A percentile compares a stretch with the other conserved stretches of the same genome.
Evolutionary conservation across 108 stramenopile genomes (phyloP).

Genomic region (Fragilariopsis cylindrus): DNA sequence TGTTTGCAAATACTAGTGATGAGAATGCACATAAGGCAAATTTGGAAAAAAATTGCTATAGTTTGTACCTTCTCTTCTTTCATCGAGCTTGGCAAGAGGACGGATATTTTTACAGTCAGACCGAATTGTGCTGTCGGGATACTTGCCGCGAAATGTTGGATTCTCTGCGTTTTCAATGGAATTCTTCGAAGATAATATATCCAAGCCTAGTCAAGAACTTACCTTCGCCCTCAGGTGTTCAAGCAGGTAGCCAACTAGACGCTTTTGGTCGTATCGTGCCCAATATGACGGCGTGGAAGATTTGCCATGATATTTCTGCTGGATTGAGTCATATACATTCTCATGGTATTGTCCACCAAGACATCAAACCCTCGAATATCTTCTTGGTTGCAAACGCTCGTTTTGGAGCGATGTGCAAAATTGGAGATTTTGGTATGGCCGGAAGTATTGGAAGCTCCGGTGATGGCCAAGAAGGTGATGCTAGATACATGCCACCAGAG

Average conservation of each 20-base stretch:
- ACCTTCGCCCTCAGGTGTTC: slow-evolving; percentile 8
- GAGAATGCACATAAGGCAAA: background rate
- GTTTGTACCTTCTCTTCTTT: slow-evolving; percentile 80
- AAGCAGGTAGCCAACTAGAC: slow-evolving; percentile 23
- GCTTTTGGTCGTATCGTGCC: slow-evolving; percentile 56
- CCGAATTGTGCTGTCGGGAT: slow-evolving; percentile 81
- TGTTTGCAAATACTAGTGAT: slow-evolving; percentile 15
- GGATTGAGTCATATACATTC: slow-evolving; percentile 82
- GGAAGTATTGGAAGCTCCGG: slow-evolving; percentile 67
- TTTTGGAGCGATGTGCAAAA: slow-evolving; percentile 81
- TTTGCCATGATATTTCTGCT: slow-evolving; percentile 79
- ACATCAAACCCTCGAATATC: slow-evolving; percentile 88
- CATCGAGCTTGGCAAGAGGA: slow-evolving; percentile 85
- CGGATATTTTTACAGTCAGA: slow-evolving; percentile 80
- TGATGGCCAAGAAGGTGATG: slow-evolving; percentile 88
- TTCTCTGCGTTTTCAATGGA: slow-evolving; percentile 61
- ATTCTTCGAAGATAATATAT: slow-evolving; percentile 50
- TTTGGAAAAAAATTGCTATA: slow-evolving; percentile 45
- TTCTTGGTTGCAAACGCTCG: slow-evolving; percentile 61
- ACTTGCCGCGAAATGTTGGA: slow-evolving; percentile 74
- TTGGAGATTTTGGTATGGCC: slow-evolving; percentile 86
- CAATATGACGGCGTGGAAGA: slow-evolving; percentile 73
- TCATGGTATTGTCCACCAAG: slow-evolving; percentile 74
- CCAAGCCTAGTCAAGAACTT: slow-evolving; percentile 53
- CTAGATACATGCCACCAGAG: slow-evolving; percentile 76